phyloP scores from a whole-genome alignment of 495 filamentous ascomycete species.

The Aspergillus cristatus region DNA sequence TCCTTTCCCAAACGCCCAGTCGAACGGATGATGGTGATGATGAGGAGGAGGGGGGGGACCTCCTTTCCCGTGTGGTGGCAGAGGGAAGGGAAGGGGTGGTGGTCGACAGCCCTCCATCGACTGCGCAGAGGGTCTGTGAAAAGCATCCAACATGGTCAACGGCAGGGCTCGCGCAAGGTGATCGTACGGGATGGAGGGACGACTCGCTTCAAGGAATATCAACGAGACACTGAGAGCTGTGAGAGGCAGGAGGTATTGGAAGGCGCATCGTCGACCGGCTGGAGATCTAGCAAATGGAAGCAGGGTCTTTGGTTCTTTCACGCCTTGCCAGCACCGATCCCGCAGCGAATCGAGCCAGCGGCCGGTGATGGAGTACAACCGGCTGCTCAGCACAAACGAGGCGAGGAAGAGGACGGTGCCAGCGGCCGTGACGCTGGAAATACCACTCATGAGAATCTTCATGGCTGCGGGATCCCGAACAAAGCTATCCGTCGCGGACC shows the following conservation, averaged over 20 bases:
- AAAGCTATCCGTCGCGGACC: slow-evolving; percentile 29
- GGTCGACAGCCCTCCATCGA: slow-evolving; percentile 17
- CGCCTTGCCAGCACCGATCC: slow-evolving; percentile 9
- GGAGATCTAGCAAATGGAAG: slow-evolving; percentile 10
- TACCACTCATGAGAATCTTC: slow-evolving; percentile 34
- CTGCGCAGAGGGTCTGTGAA: slow-evolving; percentile 12
- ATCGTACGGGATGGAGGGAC: slow-evolving; percentile 23
- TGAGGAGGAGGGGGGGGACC: slow-evolving; percentile 1
- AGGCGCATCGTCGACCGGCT: slow-evolving; percentile 10
- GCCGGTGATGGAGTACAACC: slow-evolving; percentile 23
- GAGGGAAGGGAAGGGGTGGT: slow-evolving; percentile 13
- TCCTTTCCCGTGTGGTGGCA: slow-evolving; percentile 3
- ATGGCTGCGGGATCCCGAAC: slow-evolving; percentile 32
- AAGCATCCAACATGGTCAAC: slow-evolving; percentile 21
- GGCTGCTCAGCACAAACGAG: slow-evolving; percentile 20
- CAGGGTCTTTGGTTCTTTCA: slow-evolving; percentile 14
- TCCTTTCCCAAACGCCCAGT: slow-evolving; percentile 4
- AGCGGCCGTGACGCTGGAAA: slow-evolving; percentile 26
- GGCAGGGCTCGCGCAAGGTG: slow-evolving; percentile 25
- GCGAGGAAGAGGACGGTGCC: slow-evolving; percentile 21
- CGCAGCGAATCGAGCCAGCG: slow-evolving; percentile 16
- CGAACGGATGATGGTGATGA: slow-evolving; percentile 2
- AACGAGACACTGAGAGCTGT: slow-evolving; percentile 12
- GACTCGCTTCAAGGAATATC: slow-evolving; percentile 15
- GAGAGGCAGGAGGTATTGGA: slow-evolving; percentile 10